phyloP scores from a whole-genome alignment of 2,329 filamentous ascomycete genomes.

The Sporothrix euskadiensis region DNA sequence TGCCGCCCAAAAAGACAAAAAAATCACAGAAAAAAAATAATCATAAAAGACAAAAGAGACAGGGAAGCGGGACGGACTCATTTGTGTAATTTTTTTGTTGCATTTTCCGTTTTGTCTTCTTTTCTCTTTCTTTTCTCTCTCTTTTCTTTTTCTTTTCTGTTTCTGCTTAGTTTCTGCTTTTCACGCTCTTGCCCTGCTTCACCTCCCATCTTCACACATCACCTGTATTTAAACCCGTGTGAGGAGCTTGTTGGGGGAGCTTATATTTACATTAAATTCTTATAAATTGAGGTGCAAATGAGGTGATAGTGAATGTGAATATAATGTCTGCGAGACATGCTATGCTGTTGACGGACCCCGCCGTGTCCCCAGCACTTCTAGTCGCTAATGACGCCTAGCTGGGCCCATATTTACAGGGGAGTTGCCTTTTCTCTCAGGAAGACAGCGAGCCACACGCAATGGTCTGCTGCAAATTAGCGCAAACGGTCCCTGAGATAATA shows the following conservation, averaged over 20 bases:
- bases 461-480: neutral
- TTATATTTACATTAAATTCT: slow-evolving; percentile 3
- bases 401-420: neutral
- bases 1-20: neutral
- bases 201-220: neutral
- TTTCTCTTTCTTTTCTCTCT: neutral
- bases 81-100: slow-evolving; percentile 6
- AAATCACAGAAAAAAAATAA: neutral
- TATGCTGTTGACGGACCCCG: neutral
- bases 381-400: neutral
- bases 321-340: neutral
- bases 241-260: neutral
- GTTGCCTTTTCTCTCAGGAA: neutral
- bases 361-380: neutral
- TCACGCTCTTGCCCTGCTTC: neutral
- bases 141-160: slow-evolving; percentile 1
- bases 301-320: too few relatives aligned
- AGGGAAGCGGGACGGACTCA: neutral
- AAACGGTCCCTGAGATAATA: neutral
- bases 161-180: neutral
- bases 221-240: slow-evolving; percentile 16
- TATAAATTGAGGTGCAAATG: neutral
- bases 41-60: slow-evolving; percentile 7
- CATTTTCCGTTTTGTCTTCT: slow-evolving; percentile 23
- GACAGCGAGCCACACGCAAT: neutral